Percentiles rank a stretch among this genome's conserved stretches.
Evolutionary conservation across 352 stramenopile genomes (phyloP).

Genomic region (Thraustochytrium sp.): DNA sequence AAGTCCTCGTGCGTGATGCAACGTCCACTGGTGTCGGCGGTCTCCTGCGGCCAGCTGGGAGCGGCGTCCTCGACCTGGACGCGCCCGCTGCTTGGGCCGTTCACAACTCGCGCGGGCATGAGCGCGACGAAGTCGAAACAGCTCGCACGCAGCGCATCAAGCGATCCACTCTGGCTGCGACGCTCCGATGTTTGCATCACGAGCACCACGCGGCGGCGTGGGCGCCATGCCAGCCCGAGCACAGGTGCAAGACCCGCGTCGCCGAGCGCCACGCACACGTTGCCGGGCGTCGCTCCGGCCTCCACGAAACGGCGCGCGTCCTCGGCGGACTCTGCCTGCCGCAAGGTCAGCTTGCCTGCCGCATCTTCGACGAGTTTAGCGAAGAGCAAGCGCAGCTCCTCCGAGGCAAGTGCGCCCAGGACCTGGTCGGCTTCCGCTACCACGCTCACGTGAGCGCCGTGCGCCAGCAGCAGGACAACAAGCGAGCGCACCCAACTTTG

Average conservation of each 20-base stretch:
- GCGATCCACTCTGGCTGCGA: not conserved
- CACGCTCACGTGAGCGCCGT: not conserved
- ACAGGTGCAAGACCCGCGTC: not conserved
- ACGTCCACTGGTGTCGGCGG: not conserved
- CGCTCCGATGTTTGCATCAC: not conserved
- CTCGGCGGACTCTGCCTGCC: not conserved
- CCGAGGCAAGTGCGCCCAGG: not conserved
- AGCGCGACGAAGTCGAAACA: not conserved
- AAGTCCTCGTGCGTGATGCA: not conserved
- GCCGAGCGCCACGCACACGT: not conserved
- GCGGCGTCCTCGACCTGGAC: not conserved
- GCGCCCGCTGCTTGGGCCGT: not conserved
- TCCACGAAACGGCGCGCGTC: not conserved
- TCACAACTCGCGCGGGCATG: not conserved
- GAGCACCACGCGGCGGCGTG: not conserved
- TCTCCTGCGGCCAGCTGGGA: not conserved
- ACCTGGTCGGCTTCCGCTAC: not conserved
- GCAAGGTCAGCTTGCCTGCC: not conserved
- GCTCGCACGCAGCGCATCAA: not conserved
- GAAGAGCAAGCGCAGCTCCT: not conserved
- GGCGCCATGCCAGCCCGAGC: not conserved
- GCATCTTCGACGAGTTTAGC: not conserved
- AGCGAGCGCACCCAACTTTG: not conserved
- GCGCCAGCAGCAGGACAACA: not conserved
- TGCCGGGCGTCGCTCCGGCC: not conserved